These are phyloP conservation scores for Crassisporium funariophilum DNA, from an alignment of 768 basidiomycete genomes.

Conservation along the genomic window DNA sequence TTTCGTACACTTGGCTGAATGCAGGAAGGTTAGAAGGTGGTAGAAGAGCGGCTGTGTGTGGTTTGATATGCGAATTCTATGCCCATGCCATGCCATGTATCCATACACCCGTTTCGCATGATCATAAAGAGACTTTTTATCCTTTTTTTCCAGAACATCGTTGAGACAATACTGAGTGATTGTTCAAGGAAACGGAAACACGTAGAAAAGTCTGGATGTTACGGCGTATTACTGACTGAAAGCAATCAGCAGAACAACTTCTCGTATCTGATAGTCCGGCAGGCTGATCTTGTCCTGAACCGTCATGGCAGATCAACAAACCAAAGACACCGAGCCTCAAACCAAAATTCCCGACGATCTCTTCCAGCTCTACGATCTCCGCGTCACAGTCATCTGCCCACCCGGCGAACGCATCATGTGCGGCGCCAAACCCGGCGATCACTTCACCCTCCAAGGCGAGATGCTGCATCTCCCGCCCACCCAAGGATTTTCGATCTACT, in stretches of 20 bases:
- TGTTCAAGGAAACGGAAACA: too few species aligned
- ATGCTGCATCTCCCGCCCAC: conserved; percentile 60
- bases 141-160: not conserved
- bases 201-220: too few species aligned
- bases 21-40: not conserved
- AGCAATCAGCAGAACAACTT: too few species aligned
- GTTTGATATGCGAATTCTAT: conserved; percentile 17
- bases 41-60: not conserved
- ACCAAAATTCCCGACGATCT: conserved; percentile 31
- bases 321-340: not conserved
- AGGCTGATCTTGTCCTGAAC: too few species aligned
- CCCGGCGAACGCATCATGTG: conserved; percentile 58
- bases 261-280: too few species aligned
- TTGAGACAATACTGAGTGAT: not conserved
- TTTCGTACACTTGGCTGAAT: too few species aligned
- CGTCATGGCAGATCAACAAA: not conserved
- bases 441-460: conserved; percentile 65
- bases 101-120: conserved; percentile 15
- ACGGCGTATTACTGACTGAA: too few species aligned
- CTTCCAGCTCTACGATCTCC: conserved; percentile 66
- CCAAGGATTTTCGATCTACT: conserved; percentile 73
- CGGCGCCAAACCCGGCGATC: conserved; percentile 64
- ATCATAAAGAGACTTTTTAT: not conserved
- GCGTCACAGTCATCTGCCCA: conserved; percentile 63
- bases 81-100: conserved; percentile 21